Conservation (phyloP, 495 filamentous ascomycete genomes). For the Aspergillus avenaceus region DNA sequence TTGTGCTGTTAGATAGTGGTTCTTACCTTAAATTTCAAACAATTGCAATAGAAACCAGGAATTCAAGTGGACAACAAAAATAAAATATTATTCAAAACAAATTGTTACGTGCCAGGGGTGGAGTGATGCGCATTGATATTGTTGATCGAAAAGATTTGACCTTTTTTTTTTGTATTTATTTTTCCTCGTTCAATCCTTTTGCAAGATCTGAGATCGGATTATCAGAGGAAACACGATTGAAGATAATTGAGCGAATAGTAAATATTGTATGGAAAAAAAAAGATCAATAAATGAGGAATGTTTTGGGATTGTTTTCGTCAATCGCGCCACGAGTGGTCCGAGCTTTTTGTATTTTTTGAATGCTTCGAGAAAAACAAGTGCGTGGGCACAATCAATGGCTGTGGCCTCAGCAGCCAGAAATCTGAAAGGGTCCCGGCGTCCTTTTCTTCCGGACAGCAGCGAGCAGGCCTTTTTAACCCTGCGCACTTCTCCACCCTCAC, state of each 20-base stretch:
- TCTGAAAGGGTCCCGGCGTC: constrained; percentile 10
- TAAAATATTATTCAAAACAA: neutral
- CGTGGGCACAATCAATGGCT: constrained; percentile 17
- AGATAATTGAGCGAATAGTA: too few relatives aligned
- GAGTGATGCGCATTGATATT: neutral
- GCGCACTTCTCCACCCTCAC: constrained; percentile 10
- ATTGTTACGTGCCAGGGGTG: neutral
- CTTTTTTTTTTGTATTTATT: neutral
- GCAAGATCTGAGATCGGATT: neutral
- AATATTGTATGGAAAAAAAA: neutral
- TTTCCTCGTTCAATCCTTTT: too few relatives aligned
- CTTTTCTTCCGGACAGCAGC: constrained; percentile 14
- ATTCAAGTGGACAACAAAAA: neutral
- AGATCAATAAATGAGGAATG: neutral
- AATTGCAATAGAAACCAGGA: neutral
- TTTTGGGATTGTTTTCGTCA: constrained; percentile 5
- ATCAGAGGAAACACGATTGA: neutral
- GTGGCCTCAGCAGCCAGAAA: constrained; percentile 17
- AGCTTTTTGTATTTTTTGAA: constrained; percentile 2
- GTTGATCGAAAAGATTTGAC: too few relatives aligned
- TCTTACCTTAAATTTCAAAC: neutral
- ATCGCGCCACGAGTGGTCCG: constrained; percentile 15
- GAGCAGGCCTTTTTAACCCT: constrained; percentile 23
- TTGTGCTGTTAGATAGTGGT: neutral
- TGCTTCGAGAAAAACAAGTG: constrained; percentile 8